Evolutionary conservation across 768 basidiomycete genomes (phyloP), one percentile per base, ranked within the genome.

Genomic region (Vararia minispora): DNA sequence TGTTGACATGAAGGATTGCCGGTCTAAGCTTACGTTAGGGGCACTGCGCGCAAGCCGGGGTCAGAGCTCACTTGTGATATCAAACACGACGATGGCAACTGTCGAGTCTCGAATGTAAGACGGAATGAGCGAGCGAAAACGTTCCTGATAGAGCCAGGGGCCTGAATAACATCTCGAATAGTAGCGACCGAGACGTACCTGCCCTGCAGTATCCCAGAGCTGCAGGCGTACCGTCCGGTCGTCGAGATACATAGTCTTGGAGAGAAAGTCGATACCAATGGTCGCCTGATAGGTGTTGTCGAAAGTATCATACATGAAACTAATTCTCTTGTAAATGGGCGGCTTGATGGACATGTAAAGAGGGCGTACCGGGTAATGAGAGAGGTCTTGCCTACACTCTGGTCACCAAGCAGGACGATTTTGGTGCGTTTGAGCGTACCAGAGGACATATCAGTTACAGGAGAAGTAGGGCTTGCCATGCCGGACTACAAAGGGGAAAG

Each of bases 291-390:
- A 99, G 30, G 94, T 98, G 61, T 98, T 98, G 69, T 99, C 95
- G 60, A 99, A 99, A 1, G 95, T 98, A 63, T 99, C 95, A 59
- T 99, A 99, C 95, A 98, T 92, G 58, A 87, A 86, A 63, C 88
- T 92, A 49, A n/a, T n/a, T n/a, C n/a, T n/a, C n/a, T n/a, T 22
- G 13, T 20, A 22, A 32, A 43, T 43, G 31, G 41, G 34, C 22
- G 26, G 29, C 22, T 31, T 25, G 37, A 33, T 13, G 39, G 35
- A 43, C 45, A 37, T 24, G 12, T 2, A 27, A 28, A 22, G 40
- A 45, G 26, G 44, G 57, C 67, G 53, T 57, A 91, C 76, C 95
- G 76, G 40, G 95, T 98, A 58, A 99, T 99, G 44, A 99, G 72
- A 65, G 86, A 89, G 4, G 95, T 99, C 75, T 99, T 99, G 32